Evolutionary conservation across 2,329 filamentous ascomycete species (phyloP).

Genomic region (Paraphoma chrysanthemicola): DNA sequence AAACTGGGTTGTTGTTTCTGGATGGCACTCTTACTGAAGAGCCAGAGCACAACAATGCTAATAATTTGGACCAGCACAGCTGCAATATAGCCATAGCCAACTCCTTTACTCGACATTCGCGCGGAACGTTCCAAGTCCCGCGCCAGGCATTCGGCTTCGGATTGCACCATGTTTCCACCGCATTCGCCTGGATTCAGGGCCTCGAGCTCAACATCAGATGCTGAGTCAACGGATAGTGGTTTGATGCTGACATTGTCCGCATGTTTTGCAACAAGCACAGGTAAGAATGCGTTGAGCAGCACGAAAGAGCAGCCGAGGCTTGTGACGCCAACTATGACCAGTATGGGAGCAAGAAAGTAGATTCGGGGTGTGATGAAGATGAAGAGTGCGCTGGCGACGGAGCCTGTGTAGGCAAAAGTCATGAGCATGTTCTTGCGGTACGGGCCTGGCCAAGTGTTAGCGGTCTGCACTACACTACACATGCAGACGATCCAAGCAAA

Average conservation of each 20-base stretch:
- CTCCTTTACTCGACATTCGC: constrained; percentile 84
- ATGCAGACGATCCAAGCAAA: too few species aligned
- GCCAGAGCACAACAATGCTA: constrained; percentile 75
- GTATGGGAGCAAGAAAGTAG: constrained; percentile 79
- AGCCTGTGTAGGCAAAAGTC: constrained; percentile 78
- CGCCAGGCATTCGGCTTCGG: constrained; percentile 47
- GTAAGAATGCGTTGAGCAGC: constrained; percentile 91
- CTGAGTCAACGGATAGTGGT: constrained; percentile 11
- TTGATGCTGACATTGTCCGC: constrained; percentile 50
- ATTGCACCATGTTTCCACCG: not conserved
- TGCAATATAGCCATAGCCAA: constrained; percentile 87
- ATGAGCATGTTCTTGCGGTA: constrained; percentile 88
- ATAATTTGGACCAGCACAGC: constrained; percentile 81
- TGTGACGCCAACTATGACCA: constrained; percentile 86
- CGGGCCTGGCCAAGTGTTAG: constrained; percentile 36
- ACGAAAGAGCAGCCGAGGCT: constrained; percentile 95
- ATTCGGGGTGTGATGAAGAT: constrained; percentile 74
- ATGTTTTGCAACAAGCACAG: constrained; percentile 84
- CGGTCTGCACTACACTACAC: not conserved
- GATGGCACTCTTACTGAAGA: constrained; percentile 47
- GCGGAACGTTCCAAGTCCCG: constrained; percentile 80
- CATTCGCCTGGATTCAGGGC: constrained; percentile 22
- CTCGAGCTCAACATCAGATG: constrained; percentile 37
- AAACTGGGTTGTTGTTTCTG: constrained; percentile 76
- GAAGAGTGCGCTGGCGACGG: constrained; percentile 80